These are phyloP conservation scores for cucumber (Cucumis sativus) DNA, from an alignment of 306 rosid species.

Conservation along the genomic window DNA sequence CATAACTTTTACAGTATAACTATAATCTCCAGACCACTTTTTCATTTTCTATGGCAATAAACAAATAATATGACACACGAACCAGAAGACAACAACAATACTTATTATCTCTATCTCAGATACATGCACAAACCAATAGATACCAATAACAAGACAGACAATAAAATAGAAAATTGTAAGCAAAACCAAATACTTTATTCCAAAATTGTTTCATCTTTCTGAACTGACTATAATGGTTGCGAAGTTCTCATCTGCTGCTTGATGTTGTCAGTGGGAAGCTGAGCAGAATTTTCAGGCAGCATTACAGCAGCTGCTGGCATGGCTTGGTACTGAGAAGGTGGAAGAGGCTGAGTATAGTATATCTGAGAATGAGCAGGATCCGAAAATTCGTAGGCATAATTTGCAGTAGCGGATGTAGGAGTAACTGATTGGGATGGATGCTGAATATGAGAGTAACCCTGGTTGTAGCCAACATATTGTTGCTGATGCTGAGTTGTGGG, in stretches of 20 bases:
- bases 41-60: slow-evolving; percentile 47
- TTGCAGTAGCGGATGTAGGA: slow-evolving; percentile 34
- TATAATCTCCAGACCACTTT: slow-evolving; percentile 40
- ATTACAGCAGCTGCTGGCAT: slow-evolving; percentile 48
- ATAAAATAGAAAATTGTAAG: slow-evolving; percentile 34
- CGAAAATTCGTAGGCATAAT: slow-evolving; percentile 51
- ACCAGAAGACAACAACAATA: slow-evolving; percentile 32
- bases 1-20: slow-evolving; percentile 76
- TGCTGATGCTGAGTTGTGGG: slow-evolving; percentile 71
- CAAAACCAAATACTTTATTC: slow-evolving; percentile 34
- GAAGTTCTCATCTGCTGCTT: slow-evolving; percentile 84
- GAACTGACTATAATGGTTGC: slow-evolving; percentile 40
- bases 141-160: slow-evolving; percentile 38
- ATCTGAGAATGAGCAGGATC: slow-evolving; percentile 67
- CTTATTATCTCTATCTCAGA: slow-evolving; percentile 77
- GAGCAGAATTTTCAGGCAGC: slow-evolving; percentile 49
- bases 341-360: slow-evolving; percentile 67
- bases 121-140: slow-evolving; percentile 53
- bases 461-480: slow-evolving; percentile 33
- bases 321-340: slow-evolving; percentile 85
- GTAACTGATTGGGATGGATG: slow-evolving; percentile 76
- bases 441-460: slow-evolving; percentile 56
- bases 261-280: slow-evolving; percentile 54
- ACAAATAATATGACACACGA: slow-evolving; percentile 38
- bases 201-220: slow-evolving; percentile 66